Conservation (phyloP, 306 rosid species). For the Cicer arietinum region DNA sequence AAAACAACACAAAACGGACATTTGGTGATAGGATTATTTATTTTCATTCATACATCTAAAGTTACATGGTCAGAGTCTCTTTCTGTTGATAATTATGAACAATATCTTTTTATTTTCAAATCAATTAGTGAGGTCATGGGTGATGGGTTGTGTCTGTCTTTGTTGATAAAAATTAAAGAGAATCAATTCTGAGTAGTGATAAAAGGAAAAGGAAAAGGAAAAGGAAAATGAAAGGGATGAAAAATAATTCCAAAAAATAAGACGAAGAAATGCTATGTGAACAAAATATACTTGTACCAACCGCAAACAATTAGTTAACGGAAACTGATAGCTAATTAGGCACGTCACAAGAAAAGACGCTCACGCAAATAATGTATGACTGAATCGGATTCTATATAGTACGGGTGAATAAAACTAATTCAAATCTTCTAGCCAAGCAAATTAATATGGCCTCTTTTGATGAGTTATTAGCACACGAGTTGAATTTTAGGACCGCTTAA, state of each 20-base stretch:
- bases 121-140: too few relatives aligned
- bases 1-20: too few relatives aligned
- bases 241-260: conserved; percentile 32
- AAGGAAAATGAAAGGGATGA: not conserved
- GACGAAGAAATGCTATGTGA: not conserved
- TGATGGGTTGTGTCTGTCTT: not conserved
- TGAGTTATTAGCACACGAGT: not conserved
- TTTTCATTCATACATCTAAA: too few relatives aligned
- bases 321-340: conserved; percentile 3
- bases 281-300: conserved; percentile 29
- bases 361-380: conserved; percentile 30
- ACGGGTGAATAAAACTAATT: not conserved
- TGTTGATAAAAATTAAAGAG: not conserved
- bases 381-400: conserved; percentile 43
- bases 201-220: not conserved
- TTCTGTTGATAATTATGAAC: too few relatives aligned
- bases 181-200: not conserved
- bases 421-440: not conserved
- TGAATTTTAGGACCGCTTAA: conserved; percentile 41
- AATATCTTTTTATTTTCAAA: too few relatives aligned
- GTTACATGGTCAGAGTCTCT: too few relatives aligned
- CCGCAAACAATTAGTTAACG: conserved; percentile 8
- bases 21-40: too few relatives aligned
- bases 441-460: not conserved
- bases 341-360: conserved; percentile 3